Evolutionary conservation across 306 rosid species (phyloP).

Genomic region (Vigna hirtella): DNA sequence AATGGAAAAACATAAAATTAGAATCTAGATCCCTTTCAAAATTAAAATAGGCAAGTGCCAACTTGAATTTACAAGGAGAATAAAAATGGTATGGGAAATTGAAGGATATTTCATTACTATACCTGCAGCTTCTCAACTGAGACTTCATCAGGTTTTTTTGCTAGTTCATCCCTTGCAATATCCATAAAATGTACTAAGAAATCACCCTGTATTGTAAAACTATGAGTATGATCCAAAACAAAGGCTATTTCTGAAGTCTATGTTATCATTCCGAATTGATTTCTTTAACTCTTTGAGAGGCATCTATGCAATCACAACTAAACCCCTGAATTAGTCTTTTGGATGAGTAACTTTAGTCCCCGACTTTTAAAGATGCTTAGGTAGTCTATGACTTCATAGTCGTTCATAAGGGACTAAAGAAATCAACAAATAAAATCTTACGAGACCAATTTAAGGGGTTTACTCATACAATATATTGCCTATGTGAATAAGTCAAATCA

Average conservation of each 20-base stretch:
- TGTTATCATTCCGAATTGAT: constrained; percentile 25
- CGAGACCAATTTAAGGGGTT: background rate
- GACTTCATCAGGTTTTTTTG: constrained; percentile 90
- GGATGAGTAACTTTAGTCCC: background rate
- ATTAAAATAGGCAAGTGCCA: constrained; percentile 11
- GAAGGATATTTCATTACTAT: constrained; percentile 45
- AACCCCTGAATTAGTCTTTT: background rate
- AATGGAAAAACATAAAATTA: constrained; percentile 36
- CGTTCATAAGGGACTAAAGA: background rate
- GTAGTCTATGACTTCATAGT: background rate
- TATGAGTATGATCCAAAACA: constrained; percentile 22
- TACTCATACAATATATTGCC: constrained; percentile 15
- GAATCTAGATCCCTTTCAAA: constrained; percentile 32
- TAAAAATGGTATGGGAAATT: constrained; percentile 6
- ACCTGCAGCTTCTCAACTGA: constrained; percentile 99
- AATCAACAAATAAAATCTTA: background rate
- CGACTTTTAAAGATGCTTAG: background rate
- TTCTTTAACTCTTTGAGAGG: background rate
- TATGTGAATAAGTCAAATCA: constrained; percentile 24
- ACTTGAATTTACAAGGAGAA: constrained; percentile 22
- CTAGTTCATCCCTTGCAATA: constrained; percentile 89
- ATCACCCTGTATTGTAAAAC: constrained; percentile 72
- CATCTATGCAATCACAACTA: background rate
- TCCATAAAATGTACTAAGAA: constrained; percentile 99
- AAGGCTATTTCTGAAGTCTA: background rate